Evolutionary conservation across 2,329 filamentous ascomycete species (phyloP).

Genomic region (Calycina herbarum): DNA sequence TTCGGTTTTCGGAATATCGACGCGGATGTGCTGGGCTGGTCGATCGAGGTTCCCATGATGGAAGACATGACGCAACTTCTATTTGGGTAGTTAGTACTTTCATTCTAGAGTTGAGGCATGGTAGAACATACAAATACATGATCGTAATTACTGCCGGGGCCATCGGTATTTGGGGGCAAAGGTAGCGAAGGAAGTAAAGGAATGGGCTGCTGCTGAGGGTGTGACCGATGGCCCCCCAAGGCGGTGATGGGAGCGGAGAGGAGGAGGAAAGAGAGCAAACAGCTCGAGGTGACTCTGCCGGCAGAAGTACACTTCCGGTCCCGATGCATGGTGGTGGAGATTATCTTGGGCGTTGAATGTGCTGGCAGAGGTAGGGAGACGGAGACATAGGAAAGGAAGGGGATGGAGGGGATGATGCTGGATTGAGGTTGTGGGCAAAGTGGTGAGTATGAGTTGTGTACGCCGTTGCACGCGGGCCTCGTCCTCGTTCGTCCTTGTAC

Average conservation of each 20-base stretch:
- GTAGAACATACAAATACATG: slow-evolving; percentile 52
- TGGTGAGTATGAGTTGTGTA: background rate
- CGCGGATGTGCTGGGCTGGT: slow-evolving; percentile 72
- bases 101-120: background rate
- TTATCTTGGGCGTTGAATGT: background rate
- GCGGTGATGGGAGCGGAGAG: slow-evolving; percentile 48
- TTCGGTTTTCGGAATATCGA: slow-evolving; percentile 61
- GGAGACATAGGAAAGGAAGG: background rate
- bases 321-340: slow-evolving; percentile 14
- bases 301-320: slow-evolving; percentile 51
- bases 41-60: slow-evolving; percentile 84
- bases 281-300: slow-evolving; percentile 60
- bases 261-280: slow-evolving; percentile 41
- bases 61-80: slow-evolving; percentile 82
- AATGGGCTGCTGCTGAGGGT: slow-evolving; percentile 39
- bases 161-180: slow-evolving; percentile 46
- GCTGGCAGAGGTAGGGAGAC: slow-evolving; percentile 12
- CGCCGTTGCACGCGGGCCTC: slow-evolving; percentile 5
- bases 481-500: background rate
- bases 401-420: background rate
- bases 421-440: slow-evolving; percentile 4
- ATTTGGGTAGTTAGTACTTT: slow-evolving; percentile 23
- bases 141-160: slow-evolving; percentile 44
- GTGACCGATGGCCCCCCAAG: slow-evolving; percentile 33
- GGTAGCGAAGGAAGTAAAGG: slow-evolving; percentile 29